These are phyloP conservation scores for Colletotrichum camelliae DNA, from an alignment of 2,329 filamentous ascomycete genomes.

Conservation along the genomic window DNA sequence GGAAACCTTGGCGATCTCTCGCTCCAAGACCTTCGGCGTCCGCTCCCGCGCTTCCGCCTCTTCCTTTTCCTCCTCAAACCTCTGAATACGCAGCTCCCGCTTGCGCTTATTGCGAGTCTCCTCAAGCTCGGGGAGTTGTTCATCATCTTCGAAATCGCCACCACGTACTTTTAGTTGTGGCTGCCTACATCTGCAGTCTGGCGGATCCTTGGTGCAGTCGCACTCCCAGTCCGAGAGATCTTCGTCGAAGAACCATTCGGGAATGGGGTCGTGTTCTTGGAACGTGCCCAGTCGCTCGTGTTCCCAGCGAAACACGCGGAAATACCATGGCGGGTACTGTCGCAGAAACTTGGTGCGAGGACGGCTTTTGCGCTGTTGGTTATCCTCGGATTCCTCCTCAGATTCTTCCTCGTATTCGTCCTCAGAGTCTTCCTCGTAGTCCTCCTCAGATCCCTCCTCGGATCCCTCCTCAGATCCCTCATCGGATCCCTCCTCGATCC, in stretches of 20 bases:
- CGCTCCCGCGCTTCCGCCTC: not conserved
- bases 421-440: no score
- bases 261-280: not conserved
- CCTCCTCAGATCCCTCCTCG: no score
- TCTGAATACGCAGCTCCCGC: not conserved
- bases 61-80: not conserved
- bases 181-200: not conserved
- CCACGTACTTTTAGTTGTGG: not conserved
- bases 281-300: no score
- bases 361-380: no score
- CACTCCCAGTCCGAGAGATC: not conserved
- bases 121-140: not conserved
- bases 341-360: no score
- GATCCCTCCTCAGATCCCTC: no score
- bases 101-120: not conserved
- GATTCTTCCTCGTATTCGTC: no score
- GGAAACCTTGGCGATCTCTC: not conserved
- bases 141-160: no score
- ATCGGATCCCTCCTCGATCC: no score
- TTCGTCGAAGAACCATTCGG: not conserved
- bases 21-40: not conserved
- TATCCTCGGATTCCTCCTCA: no score
- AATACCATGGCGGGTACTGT: no score
- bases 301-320: no score
- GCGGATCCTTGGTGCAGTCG: not conserved